A percentile compares a stretch with the other conserved stretches of the same genome.
phyloP scores from a whole-genome alignment of 1,284 basidiomycete genomes.

The Rugosomyces carneus region DNA sequence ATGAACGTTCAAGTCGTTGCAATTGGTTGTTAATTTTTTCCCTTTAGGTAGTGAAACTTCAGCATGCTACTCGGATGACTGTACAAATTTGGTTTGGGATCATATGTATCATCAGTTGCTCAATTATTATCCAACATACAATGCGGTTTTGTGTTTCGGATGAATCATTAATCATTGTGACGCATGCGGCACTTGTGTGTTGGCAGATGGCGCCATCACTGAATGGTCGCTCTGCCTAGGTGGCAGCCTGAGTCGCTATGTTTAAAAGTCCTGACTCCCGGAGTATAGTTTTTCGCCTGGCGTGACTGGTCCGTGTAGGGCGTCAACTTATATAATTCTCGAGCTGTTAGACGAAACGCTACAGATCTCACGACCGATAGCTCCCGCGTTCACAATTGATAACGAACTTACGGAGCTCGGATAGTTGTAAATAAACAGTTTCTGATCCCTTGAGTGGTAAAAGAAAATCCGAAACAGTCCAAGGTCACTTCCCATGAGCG shows the following conservation, averaged over 20 bases:
- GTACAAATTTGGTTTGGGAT: neutral
- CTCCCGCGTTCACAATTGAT: neutral
- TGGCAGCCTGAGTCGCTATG: neutral
- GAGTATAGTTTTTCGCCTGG: neutral
- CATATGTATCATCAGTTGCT: neutral
- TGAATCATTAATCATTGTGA: neutral
- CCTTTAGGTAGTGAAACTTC: neutral
- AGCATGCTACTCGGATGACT: neutral
- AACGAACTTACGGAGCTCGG: neutral
- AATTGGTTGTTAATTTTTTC: too few species aligned
- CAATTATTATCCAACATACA: neutral
- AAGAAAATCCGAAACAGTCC: too few species aligned
- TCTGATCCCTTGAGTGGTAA: too few species aligned
- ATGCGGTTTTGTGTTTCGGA: neutral
- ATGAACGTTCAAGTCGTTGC: neutral
- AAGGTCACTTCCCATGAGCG: too few species aligned
- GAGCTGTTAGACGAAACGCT: neutral
- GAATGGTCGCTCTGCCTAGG: neutral
- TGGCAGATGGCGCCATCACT: neutral
- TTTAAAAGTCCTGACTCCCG: neutral
- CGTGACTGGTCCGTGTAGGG: neutral
- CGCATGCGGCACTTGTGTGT: neutral
- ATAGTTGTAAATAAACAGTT: too few species aligned
- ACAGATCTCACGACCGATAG: neutral
- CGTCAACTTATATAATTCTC: neutral